Percentiles rank a stretch among this genome's conserved stretches.
phyloP scores from a whole-genome alignment of 805 yeast genomes.

The Pichia gijzeniarum region DNA sequence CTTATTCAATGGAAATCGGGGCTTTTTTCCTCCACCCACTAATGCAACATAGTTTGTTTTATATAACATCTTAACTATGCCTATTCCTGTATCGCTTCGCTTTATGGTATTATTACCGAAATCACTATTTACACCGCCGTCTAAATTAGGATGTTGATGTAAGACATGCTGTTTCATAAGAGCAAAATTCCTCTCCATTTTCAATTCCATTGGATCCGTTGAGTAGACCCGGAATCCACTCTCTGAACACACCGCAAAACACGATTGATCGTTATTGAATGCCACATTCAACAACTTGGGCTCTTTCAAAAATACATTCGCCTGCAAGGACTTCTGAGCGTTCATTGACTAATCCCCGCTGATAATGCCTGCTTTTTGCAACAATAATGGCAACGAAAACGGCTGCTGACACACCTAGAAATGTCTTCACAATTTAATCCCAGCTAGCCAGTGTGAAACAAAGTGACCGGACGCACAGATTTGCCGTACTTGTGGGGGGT shows the following conservation, averaged over 20 bases:
- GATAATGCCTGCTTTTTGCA: too few species aligned
- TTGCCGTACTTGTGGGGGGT: too few species aligned
- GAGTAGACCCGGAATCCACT: slow-evolving; percentile 80
- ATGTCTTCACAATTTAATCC: too few species aligned
- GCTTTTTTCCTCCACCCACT: slow-evolving; percentile 83
- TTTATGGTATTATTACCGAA: background rate
- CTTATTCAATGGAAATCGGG: slow-evolving; percentile 72
- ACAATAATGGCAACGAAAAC: too few species aligned
- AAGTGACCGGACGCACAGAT: too few species aligned
- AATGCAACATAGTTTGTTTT: slow-evolving; percentile 86
- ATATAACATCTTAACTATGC: slow-evolving; percentile 73
- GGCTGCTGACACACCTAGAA: too few species aligned
- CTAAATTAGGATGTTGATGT: too few species aligned
- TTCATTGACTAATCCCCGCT: slow-evolving; percentile 25
- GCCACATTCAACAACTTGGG: slow-evolving; percentile 48
- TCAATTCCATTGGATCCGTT: slow-evolving; percentile 76
- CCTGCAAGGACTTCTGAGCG: slow-evolving; percentile 27
- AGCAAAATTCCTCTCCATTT: slow-evolving; percentile 53
- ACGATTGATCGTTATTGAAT: slow-evolving; percentile 86
- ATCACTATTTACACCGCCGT: background rate
- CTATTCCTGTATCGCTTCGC: slow-evolving; percentile 49
- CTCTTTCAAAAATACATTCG: slow-evolving; percentile 16
- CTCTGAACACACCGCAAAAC: slow-evolving; percentile 80
- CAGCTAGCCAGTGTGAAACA: too few species aligned
- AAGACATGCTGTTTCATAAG: background rate